Percentiles rank a stretch among this genome's conserved stretches.
These are phyloP conservation scores for Coemansia furcata DNA, from an alignment of 192 early-diverging fungal species.

Conservation along the genomic window DNA sequence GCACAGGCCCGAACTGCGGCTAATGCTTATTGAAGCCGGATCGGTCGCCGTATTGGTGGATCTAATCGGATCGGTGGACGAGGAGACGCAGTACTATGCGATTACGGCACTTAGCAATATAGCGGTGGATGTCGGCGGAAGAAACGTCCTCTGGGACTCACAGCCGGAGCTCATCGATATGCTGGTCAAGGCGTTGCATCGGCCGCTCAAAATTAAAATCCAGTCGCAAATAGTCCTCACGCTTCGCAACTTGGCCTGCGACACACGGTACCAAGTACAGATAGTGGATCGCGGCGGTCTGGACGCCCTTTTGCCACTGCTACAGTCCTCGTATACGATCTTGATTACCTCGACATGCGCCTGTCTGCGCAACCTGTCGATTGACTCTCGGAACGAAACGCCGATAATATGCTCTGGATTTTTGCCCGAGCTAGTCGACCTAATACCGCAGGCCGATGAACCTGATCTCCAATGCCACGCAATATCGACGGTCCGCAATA, in stretches of 20 bases:
- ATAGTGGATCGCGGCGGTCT: constrained; percentile 71
- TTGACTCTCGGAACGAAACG: constrained; percentile 76
- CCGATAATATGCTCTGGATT: constrained; percentile 79
- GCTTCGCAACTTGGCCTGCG: constrained; percentile 74
- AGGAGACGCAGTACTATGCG: constrained; percentile 87
- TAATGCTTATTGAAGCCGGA: constrained; percentile 68
- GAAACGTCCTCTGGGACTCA: constrained; percentile 65
- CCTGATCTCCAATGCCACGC: constrained; percentile 40
- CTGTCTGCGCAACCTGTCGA: constrained; percentile 86
- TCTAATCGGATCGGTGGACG: constrained; percentile 69
- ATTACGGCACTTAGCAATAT: constrained; percentile 89
- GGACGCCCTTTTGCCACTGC: constrained; percentile 62
- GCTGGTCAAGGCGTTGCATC: constrained; percentile 64
- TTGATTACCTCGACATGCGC: constrained; percentile 75
- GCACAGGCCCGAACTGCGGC: constrained; percentile 73
- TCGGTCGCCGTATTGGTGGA: constrained; percentile 73
- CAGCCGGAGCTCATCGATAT: constrained; percentile 71
- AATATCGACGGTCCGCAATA: constrained; percentile 35
- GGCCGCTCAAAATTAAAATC: constrained; percentile 65
- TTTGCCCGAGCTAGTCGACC: constrained; percentile 49
- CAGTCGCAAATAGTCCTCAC: constrained; percentile 81
- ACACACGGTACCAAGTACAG: constrained; percentile 71
- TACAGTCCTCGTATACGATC: constrained; percentile 61
- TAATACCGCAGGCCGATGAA: constrained; percentile 16
- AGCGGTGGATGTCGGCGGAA: constrained; percentile 72